These are phyloP conservation scores for Maudiozyma pseudohumilis DNA, from an alignment of 805 yeast genomes.

Conservation along the genomic window DNA sequence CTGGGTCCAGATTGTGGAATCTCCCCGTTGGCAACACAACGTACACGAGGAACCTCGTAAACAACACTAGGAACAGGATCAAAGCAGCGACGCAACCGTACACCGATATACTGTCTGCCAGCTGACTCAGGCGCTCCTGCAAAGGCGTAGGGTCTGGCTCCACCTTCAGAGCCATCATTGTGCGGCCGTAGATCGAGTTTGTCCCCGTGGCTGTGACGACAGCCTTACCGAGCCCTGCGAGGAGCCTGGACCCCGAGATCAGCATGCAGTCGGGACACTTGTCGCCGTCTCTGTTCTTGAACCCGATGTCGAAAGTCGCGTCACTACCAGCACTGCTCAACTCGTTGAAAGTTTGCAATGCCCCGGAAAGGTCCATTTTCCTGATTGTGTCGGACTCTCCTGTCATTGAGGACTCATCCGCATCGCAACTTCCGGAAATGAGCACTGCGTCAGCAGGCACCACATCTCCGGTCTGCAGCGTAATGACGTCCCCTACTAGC, in stretches of 20 bases:
- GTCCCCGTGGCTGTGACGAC: slow-evolving; percentile 85
- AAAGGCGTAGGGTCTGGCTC: slow-evolving; percentile 84
- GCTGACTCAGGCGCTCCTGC: slow-evolving; percentile 65
- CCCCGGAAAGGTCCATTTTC: slow-evolving; percentile 47
- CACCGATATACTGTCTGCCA: slow-evolving; percentile 93
- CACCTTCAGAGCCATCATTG: slow-evolving; percentile 67
- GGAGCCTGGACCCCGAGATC: slow-evolving; percentile 82
- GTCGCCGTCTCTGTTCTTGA: slow-evolving; percentile 4
- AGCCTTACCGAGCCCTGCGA: slow-evolving; percentile 80
- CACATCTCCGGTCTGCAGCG: slow-evolving; percentile 87
- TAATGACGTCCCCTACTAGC: slow-evolving; percentile 76
- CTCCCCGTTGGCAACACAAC: slow-evolving; percentile 37
- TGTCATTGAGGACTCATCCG: slow-evolving; percentile 87
- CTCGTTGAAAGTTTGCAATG: slow-evolving; percentile 26
- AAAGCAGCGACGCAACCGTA: slow-evolving; percentile 83
- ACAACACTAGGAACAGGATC: slow-evolving; percentile 67
- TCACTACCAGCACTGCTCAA: slow-evolving; percentile 10
- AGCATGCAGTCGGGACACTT: slow-evolving; percentile 62
- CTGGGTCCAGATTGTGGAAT: slow-evolving; percentile 38
- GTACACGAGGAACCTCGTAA: slow-evolving; percentile 61
- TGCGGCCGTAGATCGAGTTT: slow-evolving; percentile 84
- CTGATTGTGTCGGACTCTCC: slow-evolving; percentile 85
- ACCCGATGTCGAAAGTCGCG: slow-evolving; percentile 9
- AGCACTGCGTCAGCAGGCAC: slow-evolving; percentile 82
- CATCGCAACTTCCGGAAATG: slow-evolving; percentile 64